Percentiles rank a stretch among this genome's conserved stretches.
These are phyloP conservation scores for Hymenoscyphus albidus DNA, from an alignment of 2,329 filamentous ascomycete species.

Conservation along the genomic window DNA sequence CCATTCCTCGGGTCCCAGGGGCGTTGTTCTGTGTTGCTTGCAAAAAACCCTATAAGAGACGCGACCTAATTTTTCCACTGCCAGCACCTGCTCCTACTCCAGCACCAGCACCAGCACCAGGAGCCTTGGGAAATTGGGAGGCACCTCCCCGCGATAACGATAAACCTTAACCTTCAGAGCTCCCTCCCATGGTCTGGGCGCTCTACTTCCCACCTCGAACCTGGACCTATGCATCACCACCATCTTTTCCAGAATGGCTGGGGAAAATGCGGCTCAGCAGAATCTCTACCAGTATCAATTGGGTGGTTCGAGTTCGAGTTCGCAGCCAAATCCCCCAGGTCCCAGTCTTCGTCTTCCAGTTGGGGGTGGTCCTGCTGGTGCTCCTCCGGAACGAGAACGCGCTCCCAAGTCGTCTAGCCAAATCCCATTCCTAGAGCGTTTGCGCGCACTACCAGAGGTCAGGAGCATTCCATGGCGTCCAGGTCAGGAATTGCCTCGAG, in stretches of 20 bases:
- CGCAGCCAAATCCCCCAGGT: conserved; percentile 5
- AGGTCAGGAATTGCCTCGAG: conserved; percentile 26
- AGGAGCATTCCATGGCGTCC: conserved; percentile 29
- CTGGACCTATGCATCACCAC: not conserved
- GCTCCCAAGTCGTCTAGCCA: conserved; percentile 11
- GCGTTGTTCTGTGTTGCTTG: not conserved
- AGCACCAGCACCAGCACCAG: not conserved
- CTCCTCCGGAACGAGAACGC: conserved; percentile 3
- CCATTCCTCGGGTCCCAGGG: too few species aligned
- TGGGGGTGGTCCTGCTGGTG: not conserved
- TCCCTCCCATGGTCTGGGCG: conserved; percentile 1
- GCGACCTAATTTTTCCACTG: not conserved
- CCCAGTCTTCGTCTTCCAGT: not conserved
- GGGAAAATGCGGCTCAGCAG: conserved; percentile 5
- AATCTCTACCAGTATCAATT: conserved; percentile 10
- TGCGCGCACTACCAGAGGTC: conserved; percentile 21
- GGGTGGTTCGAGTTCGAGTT: conserved; percentile 1
- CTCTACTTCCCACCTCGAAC: not conserved
- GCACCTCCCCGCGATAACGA: conserved; percentile 7
- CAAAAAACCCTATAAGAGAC: not conserved
- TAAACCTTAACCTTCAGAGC: conserved; percentile 7
- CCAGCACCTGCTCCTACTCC: too few species aligned
- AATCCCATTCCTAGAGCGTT: conserved; percentile 20
- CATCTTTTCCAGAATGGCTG: conserved; percentile 8
- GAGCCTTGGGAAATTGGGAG: conserved; percentile 1